Base-by-base conservation (phyloP, 108 stramenopile species). In the Discostella stelligeroides region DNA sequence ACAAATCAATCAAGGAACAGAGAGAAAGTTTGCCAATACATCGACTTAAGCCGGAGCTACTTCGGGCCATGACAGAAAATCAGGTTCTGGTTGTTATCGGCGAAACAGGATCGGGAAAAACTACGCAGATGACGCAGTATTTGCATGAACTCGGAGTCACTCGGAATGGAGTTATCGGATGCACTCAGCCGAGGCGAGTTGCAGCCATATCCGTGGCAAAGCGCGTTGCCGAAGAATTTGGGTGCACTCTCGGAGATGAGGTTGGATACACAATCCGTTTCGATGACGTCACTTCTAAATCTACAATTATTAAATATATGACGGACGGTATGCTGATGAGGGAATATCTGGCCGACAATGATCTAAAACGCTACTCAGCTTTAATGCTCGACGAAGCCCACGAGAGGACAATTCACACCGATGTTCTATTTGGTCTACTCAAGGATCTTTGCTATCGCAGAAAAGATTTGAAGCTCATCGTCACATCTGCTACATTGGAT, bases 61-160 rank as follows among this genome's bases (percentile, higher is more conserved):
- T 92, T 70, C 54, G 84, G 43, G 98, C 98, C 45, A 83, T 98
- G 14, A 30, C 62, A 1, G 66, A 84, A 37, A 95, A 98, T 70
- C 97, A 97, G 68, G 87, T 98, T 0, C 72, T 99, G 46, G 95
- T 98, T 9, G 98, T 98, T 12, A 97, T 99, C 59, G 98, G 98
- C 24, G 98, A 99, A 60, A 99, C 98, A 9, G 98, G 98, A 8
- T 65, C 59, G 11, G 97, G 98, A 21, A 96, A 96, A 80, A 98
- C 98, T 7, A 99, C 98, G 0, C 98, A 99, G 84, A 98, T 98
- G 97, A 98, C 98, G 9, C 98, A 99, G 76, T 99, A 99, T 79
- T 78, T 98, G 85, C 92, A 85, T 17, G 98, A 99, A 74, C 72
- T 98, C 59, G 98, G 98, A 4, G 73, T 96, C 29, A 95, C 97